Conservation (phyloP, 352 stramenopile species). For the Pythium utonaiense region DNA sequence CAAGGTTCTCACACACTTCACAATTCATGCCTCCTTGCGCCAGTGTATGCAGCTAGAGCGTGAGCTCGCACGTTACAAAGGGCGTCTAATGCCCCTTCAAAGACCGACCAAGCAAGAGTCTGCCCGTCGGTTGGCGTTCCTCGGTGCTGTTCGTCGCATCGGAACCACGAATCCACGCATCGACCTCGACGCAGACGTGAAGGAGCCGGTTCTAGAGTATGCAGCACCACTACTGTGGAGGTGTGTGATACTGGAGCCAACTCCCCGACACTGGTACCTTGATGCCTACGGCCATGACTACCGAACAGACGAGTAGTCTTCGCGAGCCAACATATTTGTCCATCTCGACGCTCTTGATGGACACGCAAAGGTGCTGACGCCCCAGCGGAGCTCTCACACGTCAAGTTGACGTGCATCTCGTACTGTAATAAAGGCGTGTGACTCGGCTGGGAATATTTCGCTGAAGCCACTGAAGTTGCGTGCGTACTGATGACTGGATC, state of each 20-base stretch:
- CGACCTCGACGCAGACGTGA: background rate
- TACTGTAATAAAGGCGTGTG: no score
- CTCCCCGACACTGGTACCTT: background rate
- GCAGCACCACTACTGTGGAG: background rate
- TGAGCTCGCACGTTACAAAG: background rate
- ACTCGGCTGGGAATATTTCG: no score
- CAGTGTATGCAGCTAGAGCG: background rate
- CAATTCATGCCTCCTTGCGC: background rate
- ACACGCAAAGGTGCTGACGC: no score
- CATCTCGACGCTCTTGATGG: no score
- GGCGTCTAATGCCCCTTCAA: background rate
- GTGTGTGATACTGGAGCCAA: background rate
- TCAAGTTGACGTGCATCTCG: no score
- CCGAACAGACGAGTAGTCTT: no score
- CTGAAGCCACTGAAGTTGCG: no score
- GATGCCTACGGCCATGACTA: background rate
- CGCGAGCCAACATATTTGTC: no score
- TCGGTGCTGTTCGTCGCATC: background rate
- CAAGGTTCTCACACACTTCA: background rate
- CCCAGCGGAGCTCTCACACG: no score
- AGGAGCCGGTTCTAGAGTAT: background rate
- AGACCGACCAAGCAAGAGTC: background rate
- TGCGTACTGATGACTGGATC: no score
- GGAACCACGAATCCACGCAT: background rate
- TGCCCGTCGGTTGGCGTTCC: background rate